Base-by-base conservation (phyloP, 2,329 filamentous ascomycete genomes). In the Zopfia rhizophila region DNA sequence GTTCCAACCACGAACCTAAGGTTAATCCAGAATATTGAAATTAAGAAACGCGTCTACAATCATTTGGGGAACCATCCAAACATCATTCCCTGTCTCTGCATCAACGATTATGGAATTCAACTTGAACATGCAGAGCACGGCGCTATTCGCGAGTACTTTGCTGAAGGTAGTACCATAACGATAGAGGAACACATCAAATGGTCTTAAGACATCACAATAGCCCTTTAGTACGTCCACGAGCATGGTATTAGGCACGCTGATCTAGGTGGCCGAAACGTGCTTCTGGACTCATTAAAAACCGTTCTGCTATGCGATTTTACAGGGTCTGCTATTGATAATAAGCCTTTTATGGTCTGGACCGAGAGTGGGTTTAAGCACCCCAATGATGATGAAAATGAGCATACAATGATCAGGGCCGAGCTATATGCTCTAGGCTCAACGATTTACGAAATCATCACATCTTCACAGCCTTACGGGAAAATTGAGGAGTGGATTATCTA, bases 301-400 rank as follows among this genome's bases (percentile, higher is more conserved):
- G 22, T 38, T 38, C 14, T 38, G 18, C 35, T 38, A n/a, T 38
- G 35, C 35, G 35, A 38, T 38, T 38, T 38, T 27, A 22, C 35
- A 14, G 22, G 35, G 14, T 25, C 19, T 38, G 12, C 10, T 17
- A 24, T 38, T 38, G 35, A 38, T 38, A 16, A 22, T 25, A 38
- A 38, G 11, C 35, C 35, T 25, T n/a, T 22, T 22, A 27, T 8
- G 18, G 22, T 27, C n/a, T 12, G 19, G 14, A 22, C 19, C 6
- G 35, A 38, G 18, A n/a, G 14, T 14, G 35, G 35, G 14, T 38
- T 25, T 17, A 38, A 27, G 35, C 35, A 38, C 27, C 35, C 22
- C 14, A 22, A 14, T 38, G 19, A 12, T 24, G 22, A 38, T 14
- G 19, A 25, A 38, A 27, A 24, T n/a, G 14, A 22, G 19, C 14